A percentile compares a stretch with the other conserved stretches of the same genome.
phyloP scores from a whole-genome alignment of 176 grass and related monocot species.

The Cenchrus americanus region DNA sequence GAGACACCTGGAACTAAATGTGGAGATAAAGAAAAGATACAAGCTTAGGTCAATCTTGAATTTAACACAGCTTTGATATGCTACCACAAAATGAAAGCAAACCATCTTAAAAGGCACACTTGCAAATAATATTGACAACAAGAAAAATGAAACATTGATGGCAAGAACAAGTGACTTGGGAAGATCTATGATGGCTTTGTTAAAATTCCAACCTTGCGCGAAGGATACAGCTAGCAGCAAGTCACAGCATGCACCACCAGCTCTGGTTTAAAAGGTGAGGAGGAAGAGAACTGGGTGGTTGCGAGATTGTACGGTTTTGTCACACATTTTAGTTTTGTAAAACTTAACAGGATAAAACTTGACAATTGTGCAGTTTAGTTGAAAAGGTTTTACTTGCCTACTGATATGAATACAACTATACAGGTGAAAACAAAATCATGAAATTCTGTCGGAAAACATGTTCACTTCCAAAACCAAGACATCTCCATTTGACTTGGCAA shows the following conservation, averaged over 20 bases:
- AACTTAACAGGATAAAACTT: not conserved
- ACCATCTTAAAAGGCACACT: conserved; percentile 65
- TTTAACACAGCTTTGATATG: conserved; percentile 67
- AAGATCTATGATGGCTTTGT: not conserved
- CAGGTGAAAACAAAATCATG: not conserved
- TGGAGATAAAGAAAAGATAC: conserved; percentile 50
- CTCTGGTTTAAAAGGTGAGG: not conserved
- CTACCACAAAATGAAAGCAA: conserved; percentile 59
- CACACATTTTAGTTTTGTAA: not conserved
- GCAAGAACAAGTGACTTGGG: not conserved
- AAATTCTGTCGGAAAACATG: conserved; percentile 1
- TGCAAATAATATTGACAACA: not conserved
- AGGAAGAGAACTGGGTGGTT: not conserved
- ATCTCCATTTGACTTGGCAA: conserved; percentile 16
- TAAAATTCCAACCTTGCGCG: not conserved
- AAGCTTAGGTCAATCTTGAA: conserved; percentile 33
- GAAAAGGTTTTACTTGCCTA: not conserved
- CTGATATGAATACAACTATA: not conserved
- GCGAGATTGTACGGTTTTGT: not conserved
- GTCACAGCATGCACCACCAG: not conserved
- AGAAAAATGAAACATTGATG: not conserved
- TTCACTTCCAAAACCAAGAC: conserved; percentile 34
- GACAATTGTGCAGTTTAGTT: not conserved
- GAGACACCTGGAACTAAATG: conserved; percentile 4
- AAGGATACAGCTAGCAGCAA: not conserved